Evolutionary conservation across 2,329 filamentous ascomycete genomes (phyloP), one percentile per base, ranked within the genome.

Genomic region (Penicillium sp.): DNA sequence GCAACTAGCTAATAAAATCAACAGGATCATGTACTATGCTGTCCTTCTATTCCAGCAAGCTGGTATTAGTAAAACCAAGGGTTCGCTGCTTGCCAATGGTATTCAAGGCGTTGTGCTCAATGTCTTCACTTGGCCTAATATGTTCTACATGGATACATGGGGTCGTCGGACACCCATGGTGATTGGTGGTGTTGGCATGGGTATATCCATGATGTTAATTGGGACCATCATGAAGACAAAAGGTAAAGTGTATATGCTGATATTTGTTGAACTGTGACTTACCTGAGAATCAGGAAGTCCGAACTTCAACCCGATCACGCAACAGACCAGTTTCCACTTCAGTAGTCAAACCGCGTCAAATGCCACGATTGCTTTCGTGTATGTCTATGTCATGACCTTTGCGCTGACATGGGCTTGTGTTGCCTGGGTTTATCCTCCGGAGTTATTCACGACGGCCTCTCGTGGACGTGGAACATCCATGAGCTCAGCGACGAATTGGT

Each of bases 31-130:
- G 45, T 66, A 66, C 46, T 66, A 66, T 29, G 64, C 64, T 0
- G 63, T 65, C 0, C 63, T 65, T 24, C 51, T 66, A 4, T 66
- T 66, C 44, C 54, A 61, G 37, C 62, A 66, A 44, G 63, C 63
- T 15, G 64, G 64, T 2, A 55, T 66, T 15, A 50, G 46, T 9
- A 54, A 40, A 3, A 60, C 54, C 1, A 52, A 51, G 3, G 47
- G 56, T 3, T 64, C 63, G 0, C 55, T 67, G 7, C 54, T 66
- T 0, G 62, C 64, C 7, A 66, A 65, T 10, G 64, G 64, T 1
- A 57, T 66, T 8, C 58, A 62, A 27, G 64, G 64, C 1, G 61
- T 62, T 10, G 56, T 66, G 7, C 48, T 66, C 27, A 57, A 66
- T 27, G 52, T 66, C n/a, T 62, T 65, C 46, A 66, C 64, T 1